Evolutionary conservation across 2,329 filamentous ascomycete species (phyloP).

Genomic region (Diaporthe destruens): DNA sequence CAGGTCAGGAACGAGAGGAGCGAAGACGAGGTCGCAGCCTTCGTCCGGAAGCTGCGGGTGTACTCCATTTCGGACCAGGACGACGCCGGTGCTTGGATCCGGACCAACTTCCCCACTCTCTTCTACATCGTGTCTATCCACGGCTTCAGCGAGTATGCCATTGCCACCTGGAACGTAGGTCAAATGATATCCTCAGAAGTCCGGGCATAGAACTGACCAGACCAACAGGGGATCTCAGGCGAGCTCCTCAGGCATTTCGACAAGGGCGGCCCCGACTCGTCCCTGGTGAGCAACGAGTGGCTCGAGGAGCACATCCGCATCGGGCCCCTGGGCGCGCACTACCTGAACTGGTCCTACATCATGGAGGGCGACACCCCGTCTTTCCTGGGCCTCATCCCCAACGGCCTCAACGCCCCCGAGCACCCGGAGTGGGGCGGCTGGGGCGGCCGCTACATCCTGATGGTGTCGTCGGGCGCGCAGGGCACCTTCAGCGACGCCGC

Average conservation of each 20-base stretch:
- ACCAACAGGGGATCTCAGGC: constrained; percentile 58
- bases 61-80: constrained; percentile 68
- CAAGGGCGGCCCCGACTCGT: constrained; percentile 58
- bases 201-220: neutral
- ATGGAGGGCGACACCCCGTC: constrained; percentile 62
- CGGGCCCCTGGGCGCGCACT: constrained; percentile 54
- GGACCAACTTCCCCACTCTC: constrained; percentile 61
- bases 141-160: constrained; percentile 62
- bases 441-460: constrained; percentile 55
- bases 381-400: constrained; percentile 56
- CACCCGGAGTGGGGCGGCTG: constrained; percentile 57
- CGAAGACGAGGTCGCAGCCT: constrained; percentile 47
- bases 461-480: constrained; percentile 42
- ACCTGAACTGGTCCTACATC: constrained; percentile 57
- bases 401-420: constrained; percentile 54
- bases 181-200: neutral
- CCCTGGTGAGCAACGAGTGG: constrained; percentile 59
- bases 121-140: constrained; percentile 64
- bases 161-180: constrained; percentile 58
- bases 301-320: constrained; percentile 60
- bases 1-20: constrained; percentile 51
- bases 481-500: constrained; percentile 50
- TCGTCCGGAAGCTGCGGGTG: constrained; percentile 56
- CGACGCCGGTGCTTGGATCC: constrained; percentile 64
- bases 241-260: constrained; percentile 61